phyloP scores from a whole-genome alignment of 1,284 basidiomycete species.

The Trametes pubescens region DNA sequence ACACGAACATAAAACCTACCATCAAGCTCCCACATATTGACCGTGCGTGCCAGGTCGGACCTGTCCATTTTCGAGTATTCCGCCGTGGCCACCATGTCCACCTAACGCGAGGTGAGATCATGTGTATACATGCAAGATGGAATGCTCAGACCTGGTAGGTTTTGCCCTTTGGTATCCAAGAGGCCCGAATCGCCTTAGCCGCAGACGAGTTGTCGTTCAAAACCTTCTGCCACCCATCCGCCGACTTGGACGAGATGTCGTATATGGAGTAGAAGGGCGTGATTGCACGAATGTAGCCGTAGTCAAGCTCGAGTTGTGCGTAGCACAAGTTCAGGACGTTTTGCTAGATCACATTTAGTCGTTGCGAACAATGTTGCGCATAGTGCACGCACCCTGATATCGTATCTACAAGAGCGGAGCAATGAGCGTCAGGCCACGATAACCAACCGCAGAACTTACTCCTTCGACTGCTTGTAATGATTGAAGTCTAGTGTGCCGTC shows the following conservation, averaged over 20 bases:
- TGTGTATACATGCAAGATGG: neutral
- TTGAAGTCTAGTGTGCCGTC: slow-evolving; percentile 54
- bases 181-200: slow-evolving; percentile 46
- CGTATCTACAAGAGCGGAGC: slow-evolving; percentile 41
- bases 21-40: slow-evolving; percentile 50
- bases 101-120: slow-evolving; percentile 33
- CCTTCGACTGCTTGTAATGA: slow-evolving; percentile 51
- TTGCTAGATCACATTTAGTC: slow-evolving; percentile 40
- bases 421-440: neutral
- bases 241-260: slow-evolving; percentile 45
- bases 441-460: slow-evolving; percentile 39
- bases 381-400: slow-evolving; percentile 47
- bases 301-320: slow-evolving; percentile 59
- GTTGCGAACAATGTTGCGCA: neutral
- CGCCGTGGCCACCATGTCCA: slow-evolving; percentile 49
- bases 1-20: slow-evolving; percentile 36
- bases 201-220: slow-evolving; percentile 44
- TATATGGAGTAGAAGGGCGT: slow-evolving; percentile 57
- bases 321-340: slow-evolving; percentile 56
- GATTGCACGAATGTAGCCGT: slow-evolving; percentile 52
- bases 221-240: slow-evolving; percentile 44
- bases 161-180: slow-evolving; percentile 44
- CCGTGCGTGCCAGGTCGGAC: slow-evolving; percentile 45
- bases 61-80: slow-evolving; percentile 43
- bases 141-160: slow-evolving; percentile 40